phyloP scores from a whole-genome alignment of 139 green algal species.

The Volvox africanus region DNA sequence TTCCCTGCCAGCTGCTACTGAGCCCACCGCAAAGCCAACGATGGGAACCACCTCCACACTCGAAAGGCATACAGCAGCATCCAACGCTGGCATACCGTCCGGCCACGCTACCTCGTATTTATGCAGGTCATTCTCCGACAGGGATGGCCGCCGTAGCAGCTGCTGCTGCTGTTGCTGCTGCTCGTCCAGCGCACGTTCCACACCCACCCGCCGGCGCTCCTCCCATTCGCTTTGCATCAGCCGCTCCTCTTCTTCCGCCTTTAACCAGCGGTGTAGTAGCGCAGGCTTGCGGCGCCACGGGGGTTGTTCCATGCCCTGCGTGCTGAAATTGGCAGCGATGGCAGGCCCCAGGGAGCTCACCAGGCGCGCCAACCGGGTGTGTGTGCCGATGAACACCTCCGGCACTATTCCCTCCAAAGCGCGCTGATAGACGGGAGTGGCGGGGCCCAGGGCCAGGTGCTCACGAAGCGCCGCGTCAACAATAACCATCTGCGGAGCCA shows the following conservation, averaged over 20 bases:
- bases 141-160: background rate
- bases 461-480: constrained; percentile 13
- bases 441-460: constrained; percentile 11
- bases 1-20: background rate
- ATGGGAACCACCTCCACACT: background rate
- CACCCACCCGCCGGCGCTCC: background rate
- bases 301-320: constrained; percentile 23
- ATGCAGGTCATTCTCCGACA: background rate
- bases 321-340: constrained; percentile 23
- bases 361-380: constrained; percentile 1
- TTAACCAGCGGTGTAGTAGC: constrained; percentile 30
- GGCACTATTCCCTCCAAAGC: background rate
- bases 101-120: background rate
- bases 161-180: constrained; percentile 10
- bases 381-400: constrained; percentile 17
- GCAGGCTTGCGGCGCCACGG: constrained; percentile 33
- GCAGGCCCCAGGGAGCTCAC: background rate
- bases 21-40: constrained; percentile 34
- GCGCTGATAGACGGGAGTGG: constrained; percentile 5
- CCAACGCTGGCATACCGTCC: background rate
- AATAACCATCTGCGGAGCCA: background rate
- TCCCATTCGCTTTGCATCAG: background rate
- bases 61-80: background rate
- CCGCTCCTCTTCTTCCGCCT: background rate
- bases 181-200: background rate